Conservation (phyloP, 1,284 basidiomycete genomes). For the Mrakiaceae sp. region DNA sequence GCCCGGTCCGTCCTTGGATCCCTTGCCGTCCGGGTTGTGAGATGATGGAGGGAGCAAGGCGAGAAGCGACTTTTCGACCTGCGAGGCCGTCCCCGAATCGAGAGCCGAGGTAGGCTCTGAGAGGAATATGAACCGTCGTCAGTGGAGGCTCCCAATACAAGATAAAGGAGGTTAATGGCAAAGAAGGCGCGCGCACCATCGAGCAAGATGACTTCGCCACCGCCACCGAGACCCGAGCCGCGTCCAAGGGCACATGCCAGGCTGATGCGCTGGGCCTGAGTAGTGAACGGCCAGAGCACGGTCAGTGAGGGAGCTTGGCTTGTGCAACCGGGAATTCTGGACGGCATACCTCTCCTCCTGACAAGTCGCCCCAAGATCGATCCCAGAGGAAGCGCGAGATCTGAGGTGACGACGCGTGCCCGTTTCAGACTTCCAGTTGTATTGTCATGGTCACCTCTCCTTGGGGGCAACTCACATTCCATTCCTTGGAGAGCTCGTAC, state of each 20-base stretch:
- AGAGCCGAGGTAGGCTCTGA: constrained; percentile 77
- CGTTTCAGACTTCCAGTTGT: too few relatives aligned
- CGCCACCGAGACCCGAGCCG: constrained; percentile 30
- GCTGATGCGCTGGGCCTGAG: constrained; percentile 55
- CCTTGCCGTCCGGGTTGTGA: constrained; percentile 4
- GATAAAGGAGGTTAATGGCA: neutral
- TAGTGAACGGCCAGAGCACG: neutral
- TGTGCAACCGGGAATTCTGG: neutral
- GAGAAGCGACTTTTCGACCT: constrained; percentile 53
- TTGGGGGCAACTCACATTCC: constrained; percentile 42
- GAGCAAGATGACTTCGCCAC: constrained; percentile 66
- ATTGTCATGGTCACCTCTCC: too few relatives aligned
- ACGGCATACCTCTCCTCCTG: constrained; percentile 51
- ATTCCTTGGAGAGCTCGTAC: constrained; percentile 31
- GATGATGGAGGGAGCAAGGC: constrained; percentile 38
- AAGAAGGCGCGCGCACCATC: constrained; percentile 49
- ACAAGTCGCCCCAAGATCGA: constrained; percentile 61
- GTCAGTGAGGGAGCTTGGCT: too few relatives aligned
- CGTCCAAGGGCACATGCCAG: constrained; percentile 61
- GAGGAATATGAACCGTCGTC: neutral
- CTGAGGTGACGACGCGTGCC: too few relatives aligned
- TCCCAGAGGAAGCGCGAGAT: constrained; percentile 54
- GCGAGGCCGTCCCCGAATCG: constrained; percentile 52
- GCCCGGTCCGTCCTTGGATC: neutral
- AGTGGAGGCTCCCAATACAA: neutral